Conservation (phyloP, 78 protist genomes). For the Anaeramoeba flamelloides region DNA sequence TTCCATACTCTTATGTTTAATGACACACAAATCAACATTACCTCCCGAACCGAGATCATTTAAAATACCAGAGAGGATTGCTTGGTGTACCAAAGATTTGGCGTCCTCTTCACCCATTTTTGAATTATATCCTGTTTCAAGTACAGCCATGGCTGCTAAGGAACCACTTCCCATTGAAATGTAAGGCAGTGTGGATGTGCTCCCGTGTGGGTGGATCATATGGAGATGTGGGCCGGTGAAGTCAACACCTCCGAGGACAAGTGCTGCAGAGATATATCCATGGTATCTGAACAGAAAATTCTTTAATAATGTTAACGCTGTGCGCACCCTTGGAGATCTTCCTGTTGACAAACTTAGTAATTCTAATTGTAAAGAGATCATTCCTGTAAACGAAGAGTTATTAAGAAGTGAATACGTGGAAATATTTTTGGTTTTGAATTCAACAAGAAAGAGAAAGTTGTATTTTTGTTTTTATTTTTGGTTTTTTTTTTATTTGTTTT, state of each 20-base stretch:
- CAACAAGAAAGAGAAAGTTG: no score
- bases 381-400: no score
- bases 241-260: slow-evolving; percentile 93
- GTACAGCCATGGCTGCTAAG: slow-evolving; percentile 86
- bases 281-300: slow-evolving; percentile 62
- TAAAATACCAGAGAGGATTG: slow-evolving; percentile 84
- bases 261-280: slow-evolving; percentile 85
- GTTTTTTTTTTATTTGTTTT: no score
- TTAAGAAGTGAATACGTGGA: no score
- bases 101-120: no score
- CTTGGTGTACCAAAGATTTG: slow-evolving; percentile 53
- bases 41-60: slow-evolving; percentile 93
- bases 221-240: slow-evolving; percentile 66
- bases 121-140: slow-evolving; percentile 66
- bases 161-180: slow-evolving; percentile 97
- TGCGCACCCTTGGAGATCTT: slow-evolving; percentile 58
- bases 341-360: slow-evolving; percentile 57
- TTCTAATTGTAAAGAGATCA: slow-evolving; percentile 36
- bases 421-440: no score
- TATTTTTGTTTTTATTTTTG: no score
- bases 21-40: slow-evolving; percentile 77
- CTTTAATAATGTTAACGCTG: slow-evolving; percentile 74
- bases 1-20: no score
- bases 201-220: slow-evolving; percentile 85
- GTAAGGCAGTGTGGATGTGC: slow-evolving; percentile 72